Base-by-base conservation (phyloP, 352 stramenopile genomes). In the Blastocystis sp. region DNA sequence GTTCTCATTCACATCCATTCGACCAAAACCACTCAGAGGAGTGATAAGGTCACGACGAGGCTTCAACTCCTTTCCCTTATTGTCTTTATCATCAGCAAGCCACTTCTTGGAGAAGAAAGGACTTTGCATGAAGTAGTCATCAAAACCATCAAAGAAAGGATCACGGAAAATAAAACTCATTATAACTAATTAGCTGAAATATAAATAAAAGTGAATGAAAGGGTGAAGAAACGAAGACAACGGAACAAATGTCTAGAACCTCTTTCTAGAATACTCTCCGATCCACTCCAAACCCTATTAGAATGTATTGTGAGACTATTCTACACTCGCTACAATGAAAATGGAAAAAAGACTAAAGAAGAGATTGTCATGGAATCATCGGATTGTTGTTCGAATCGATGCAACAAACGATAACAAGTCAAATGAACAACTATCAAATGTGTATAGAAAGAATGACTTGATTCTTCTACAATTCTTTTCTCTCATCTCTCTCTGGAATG, bases 71-170 rank as follows among this genome's bases (percentile, higher is more conserved):
- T 39, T 52, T n/a, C 0, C 43, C 27, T 35, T 9, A 0, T 80
- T 46, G 51, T 83, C 71, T 29, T 83, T 43, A 0, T 49, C 35
- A 61, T 19, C 32, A 21, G 42, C 42, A 51, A 54, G 42, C 21
- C n/a, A 27, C 39, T 46, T 46, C 9, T 9, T 46, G 9, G 39
- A 46, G 39, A 2, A 46, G n/a, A 39, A 32, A 49, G 46, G 43
- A 29, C 19, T 59, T 11, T 73, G 37, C 21, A 43, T 43, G 27
- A 80, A 65, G 24, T 51, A 49, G 35, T 83, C 71, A 51, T 83
- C 71, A 52, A 83, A 67, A 63, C 71, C 71, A 46, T 83, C 71
- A 66, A 83, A 83, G 54, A 83, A 83, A 1, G 71, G 71, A 65
- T 83, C 71, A 32, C 54, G 43, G 29, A 83, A 29, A 49, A 83